Base-by-base conservation (phyloP, 768 basidiomycete species). In the Ramaria rubella region DNA sequence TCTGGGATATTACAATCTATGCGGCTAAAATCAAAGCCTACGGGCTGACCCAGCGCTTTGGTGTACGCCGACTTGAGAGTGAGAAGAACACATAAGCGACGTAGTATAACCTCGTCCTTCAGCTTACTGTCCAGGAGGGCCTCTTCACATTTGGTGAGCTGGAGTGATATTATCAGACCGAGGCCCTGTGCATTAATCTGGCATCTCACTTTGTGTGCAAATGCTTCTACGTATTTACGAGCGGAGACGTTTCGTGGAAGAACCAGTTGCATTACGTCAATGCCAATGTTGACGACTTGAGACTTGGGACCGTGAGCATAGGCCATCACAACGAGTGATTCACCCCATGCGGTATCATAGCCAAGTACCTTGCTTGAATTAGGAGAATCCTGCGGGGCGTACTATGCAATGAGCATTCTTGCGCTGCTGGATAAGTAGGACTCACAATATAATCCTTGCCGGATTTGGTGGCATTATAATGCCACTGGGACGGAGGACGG, bases 41-140 rank as follows among this genome's bases (percentile, higher is more conserved):
- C 69, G 5, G 86, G 82, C 59, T 90, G 89, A 1, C 88, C 90
- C 59, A 91, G 85, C 0, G 90, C 90, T 62, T 85, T 83, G 71
- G 89, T 84, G 68, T 92, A 91, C 3, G 90, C 82, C 23, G 85
- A 75, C 63, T 92, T 93, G 64, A 92, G 76, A 1, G 89, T 80
- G 33, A 92, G 81, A 49, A 90, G 74, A 66, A 90, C 86, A 68
- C 81, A 87, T 3, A 92, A 73, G 1, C 90, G 80, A 12, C 87
- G 83, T 31, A 92, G 78, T 21, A 83, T 76, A 53, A 83, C 73
- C 26, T 86, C 83, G 60, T 87, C 85, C 1, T 75, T 74, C 29
- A 76, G 73, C 24, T 77, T 77, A 53, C 75, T 72, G 0, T 71
- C 65, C 51, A 87, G 71, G 61, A 80, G 81, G 36, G 74, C 68